Evolutionary conservation across 495 filamentous ascomycete species (phyloP).

Genomic region (Venustampulla echinocandica): DNA sequence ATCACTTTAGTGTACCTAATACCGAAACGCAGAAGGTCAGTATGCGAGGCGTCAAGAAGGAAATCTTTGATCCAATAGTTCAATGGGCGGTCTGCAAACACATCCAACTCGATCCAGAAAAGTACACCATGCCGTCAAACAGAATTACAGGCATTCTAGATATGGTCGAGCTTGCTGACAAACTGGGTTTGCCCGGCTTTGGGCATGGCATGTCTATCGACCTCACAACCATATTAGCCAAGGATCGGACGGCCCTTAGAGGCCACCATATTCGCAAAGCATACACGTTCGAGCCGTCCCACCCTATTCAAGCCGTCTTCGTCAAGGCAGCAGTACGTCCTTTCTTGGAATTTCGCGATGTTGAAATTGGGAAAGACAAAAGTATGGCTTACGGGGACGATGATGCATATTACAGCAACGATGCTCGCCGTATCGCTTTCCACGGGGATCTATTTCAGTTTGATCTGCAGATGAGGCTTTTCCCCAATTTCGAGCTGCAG

Average conservation of each 20-base stretch:
- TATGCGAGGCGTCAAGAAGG: too few relatives aligned
- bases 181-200: neutral
- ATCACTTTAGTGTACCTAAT: too few relatives aligned
- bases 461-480: neutral
- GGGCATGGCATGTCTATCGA: neutral
- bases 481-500: neutral
- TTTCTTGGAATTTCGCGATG: neutral
- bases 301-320: slow-evolving; percentile 2
- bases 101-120: neutral
- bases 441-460: neutral
- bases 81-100: neutral
- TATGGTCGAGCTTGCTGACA: neutral
- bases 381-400: neutral
- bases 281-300: neutral
- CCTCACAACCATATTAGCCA: neutral
- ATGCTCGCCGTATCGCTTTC: slow-evolving; percentile 1
- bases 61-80: neutral
- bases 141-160: neutral
- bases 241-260: neutral
- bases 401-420: neutral
- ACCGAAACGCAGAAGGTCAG: too few relatives aligned
- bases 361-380: neutral
- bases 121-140: neutral
- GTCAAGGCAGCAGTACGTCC: neutral
- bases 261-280: neutral